Base-by-base conservation (phyloP, 2,329 filamentous ascomycete genomes). In the Aspergillus caelatus region DNA sequence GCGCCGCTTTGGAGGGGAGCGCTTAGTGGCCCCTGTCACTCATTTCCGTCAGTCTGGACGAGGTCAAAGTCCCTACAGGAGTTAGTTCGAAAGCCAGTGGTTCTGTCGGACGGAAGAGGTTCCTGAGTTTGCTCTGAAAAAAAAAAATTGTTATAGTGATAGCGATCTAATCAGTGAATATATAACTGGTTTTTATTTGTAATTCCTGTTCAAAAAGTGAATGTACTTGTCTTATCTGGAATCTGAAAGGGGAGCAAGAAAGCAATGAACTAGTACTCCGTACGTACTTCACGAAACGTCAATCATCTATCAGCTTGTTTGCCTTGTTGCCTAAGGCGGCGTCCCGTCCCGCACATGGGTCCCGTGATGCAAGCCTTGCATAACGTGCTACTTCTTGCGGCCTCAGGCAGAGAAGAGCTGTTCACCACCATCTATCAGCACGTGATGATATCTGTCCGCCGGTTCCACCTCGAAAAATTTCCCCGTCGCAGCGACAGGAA, bases 401-500 rank as follows among this genome's bases (percentile, higher is more conserved):
- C 71, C 72, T 72, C 45, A 74, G 72, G 71, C 67, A 57, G 19
- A 30, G 2, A n/a, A 3, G n/a, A 10, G 14, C 16, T 16, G 21
- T 23, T 30, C 46, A 8, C 11, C 14, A 28, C 7, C 5, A 36
- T 19, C 62, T 78, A 79, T 79, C 77, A 70, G 60, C 77, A 79
- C 77, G 77, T 79, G 77, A 75, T 61, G 77, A 78, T 79, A 79
- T 65, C 65, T 68, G 65, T 66, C 69, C 68, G 66, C 59, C 61
- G 68, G 69, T 57, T 77, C 71, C 74, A 74, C 70, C 67, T 74
- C 73, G 72, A 78, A 79, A 79, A 79, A 78, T 77, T 77, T 78
- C 75, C 75, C 71, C 71, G 63, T 65, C 62, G 60, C 61, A 68
- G 67, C 62, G 65, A 50, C 65, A 62, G 66, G 62, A 63, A 67